Evolutionary conservation across 228 moss, liverwort and hornwort species (phyloP).

Genomic region (Sphagnum fallax): DNA sequence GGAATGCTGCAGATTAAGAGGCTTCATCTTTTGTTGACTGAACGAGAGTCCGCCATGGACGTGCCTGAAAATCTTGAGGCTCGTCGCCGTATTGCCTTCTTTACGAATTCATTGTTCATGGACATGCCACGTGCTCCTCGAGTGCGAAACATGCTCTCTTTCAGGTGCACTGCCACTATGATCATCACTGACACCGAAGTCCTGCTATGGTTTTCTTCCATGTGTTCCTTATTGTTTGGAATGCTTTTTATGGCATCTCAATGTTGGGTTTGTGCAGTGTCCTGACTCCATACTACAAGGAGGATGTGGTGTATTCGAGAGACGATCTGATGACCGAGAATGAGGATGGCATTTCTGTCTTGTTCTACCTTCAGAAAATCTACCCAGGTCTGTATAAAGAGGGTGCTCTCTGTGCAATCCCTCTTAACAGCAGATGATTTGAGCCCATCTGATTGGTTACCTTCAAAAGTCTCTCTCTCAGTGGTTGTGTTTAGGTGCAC

Average conservation of each 20-base stretch:
- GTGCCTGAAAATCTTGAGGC: conserved; percentile 51
- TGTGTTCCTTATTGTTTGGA: not conserved
- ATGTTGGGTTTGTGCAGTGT: conserved; percentile 21
- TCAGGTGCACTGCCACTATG: conserved; percentile 12
- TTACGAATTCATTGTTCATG: conserved; percentile 53
- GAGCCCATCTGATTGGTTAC: too few species aligned
- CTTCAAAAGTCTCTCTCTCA: too few species aligned
- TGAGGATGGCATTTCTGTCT: conserved; percentile 48
- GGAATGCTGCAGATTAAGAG: conserved; percentile 31
- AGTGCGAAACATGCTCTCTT: conserved; percentile 42
- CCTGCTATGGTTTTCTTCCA: not conserved
- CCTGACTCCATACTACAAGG: conserved; percentile 50
- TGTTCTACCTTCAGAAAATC: conserved; percentile 53
- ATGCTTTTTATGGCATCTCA: not conserved
- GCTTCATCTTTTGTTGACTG: conserved; percentile 37
- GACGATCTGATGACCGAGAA: conserved; percentile 37
- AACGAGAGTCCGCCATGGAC: conserved; percentile 36
- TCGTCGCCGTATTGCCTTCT: conserved; percentile 44
- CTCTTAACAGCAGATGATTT: too few species aligned
- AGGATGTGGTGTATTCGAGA: conserved; percentile 42
- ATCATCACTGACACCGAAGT: too few species aligned
- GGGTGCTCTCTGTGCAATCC: too few species aligned
- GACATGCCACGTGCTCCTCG: conserved; percentile 56
- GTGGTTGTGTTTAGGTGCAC: too few species aligned
- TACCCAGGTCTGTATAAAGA: conserved; percentile 32